Evolutionary conservation across 495 filamentous ascomycete species (phyloP).

Genomic region (Apiosordaria backusii): DNA sequence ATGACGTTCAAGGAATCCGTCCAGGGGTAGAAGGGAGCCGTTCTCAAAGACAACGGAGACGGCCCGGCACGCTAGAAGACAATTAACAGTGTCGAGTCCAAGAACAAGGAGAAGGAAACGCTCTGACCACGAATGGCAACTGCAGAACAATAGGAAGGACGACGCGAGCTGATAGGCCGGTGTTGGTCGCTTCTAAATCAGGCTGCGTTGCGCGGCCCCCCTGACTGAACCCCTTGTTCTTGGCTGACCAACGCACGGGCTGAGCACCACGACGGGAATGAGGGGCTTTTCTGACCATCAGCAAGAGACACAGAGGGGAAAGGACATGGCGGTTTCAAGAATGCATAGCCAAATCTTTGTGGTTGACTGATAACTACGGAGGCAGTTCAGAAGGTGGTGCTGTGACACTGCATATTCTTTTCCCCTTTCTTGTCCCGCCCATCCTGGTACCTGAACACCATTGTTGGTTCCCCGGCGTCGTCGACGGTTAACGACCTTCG

Average conservation of each 20-base stretch:
- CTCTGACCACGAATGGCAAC: conserved; percentile 13
- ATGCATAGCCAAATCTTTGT: neutral
- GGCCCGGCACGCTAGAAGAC: neutral
- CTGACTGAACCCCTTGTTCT: conserved; percentile 5
- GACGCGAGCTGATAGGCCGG: conserved; percentile 27
- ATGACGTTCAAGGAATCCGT: neutral
- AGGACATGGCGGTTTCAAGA: conserved; percentile 2
- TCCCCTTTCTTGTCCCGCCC: no score
- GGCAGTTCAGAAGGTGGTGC: neutral
- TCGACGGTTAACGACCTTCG: neutral
- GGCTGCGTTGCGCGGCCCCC: conserved; percentile 16
- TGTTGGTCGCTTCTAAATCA: conserved; percentile 20
- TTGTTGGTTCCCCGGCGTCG: no score
- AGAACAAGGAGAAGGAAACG: neutral
- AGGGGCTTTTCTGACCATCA: neutral
- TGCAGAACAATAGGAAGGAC: neutral
- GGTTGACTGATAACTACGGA: neutral
- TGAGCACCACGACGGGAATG: neutral
- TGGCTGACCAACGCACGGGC: conserved; percentile 8
- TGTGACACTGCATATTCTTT: neutral
- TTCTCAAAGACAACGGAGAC: neutral
- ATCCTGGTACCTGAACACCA: no score
- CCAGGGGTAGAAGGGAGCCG: neutral
- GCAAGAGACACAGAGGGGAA: neutral
- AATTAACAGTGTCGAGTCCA: neutral